Percentiles rank a stretch among this genome's conserved stretches.
phyloP scores from a whole-genome alignment of 768 basidiomycete species.

The Pisolithus microcarpus region DNA sequence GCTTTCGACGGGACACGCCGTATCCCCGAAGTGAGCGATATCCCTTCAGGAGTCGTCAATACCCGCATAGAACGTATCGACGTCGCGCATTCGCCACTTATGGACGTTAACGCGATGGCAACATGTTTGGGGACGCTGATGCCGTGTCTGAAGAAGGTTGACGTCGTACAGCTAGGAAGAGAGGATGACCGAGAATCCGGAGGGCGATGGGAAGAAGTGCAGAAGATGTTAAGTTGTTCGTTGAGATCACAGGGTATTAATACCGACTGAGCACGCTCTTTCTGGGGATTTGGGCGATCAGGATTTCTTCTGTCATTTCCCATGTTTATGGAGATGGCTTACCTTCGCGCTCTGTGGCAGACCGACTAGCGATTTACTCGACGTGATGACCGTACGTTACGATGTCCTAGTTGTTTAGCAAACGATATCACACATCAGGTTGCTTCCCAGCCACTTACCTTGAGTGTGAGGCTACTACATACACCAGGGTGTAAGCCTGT shows the following conservation, averaged over 20 bases:
- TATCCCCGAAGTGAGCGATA: neutral
- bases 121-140: constrained; percentile 14
- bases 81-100: constrained; percentile 20
- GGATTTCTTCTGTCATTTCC: too few relatives aligned
- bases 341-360: too few relatives aligned
- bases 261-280: neutral
- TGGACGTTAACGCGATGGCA: constrained; percentile 10
- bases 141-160: constrained; percentile 19
- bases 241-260: neutral
- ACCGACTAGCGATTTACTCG: too few relatives aligned
- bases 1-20: constrained; percentile 17
- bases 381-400: too few relatives aligned
- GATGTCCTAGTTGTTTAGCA: too few relatives aligned
- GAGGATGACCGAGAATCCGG: constrained; percentile 1
- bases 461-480: too few relatives aligned
- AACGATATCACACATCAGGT: too few relatives aligned
- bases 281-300: neutral
- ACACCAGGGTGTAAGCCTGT: too few relatives aligned
- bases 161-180: constrained; percentile 6
- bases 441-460: too few relatives aligned
- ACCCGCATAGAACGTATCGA: constrained; percentile 9
- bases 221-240: neutral
- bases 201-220: constrained; percentile 1
- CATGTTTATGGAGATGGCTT: too few relatives aligned
- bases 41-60: constrained; percentile 11